These are phyloP conservation scores for Diaporthe vexans DNA, from an alignment of 2,329 filamentous ascomycete genomes.

Conservation along the genomic window DNA sequence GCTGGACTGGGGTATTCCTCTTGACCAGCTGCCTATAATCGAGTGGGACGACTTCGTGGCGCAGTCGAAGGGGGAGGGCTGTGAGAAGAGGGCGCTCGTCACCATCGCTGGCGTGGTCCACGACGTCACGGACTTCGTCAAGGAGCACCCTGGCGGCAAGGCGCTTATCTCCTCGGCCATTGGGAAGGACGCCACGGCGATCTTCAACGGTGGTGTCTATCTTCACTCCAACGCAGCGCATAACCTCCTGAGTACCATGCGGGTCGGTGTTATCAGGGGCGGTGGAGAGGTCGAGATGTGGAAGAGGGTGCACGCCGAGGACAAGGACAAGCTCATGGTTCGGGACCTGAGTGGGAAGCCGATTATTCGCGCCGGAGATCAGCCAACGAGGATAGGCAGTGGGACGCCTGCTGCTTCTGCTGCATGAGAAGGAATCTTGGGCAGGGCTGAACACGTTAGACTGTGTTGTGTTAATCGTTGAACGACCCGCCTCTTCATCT, in stretches of 20 bases:
- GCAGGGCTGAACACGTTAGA: background rate
- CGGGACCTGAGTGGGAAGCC: conserved; percentile 85
- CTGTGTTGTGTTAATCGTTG: background rate
- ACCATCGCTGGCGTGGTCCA: conserved; percentile 88
- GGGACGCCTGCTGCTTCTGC: background rate
- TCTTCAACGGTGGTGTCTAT: conserved; percentile 94
- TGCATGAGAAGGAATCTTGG: background rate
- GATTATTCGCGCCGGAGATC: conserved; percentile 87
- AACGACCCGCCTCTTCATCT: too few species aligned
- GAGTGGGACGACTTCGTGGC: conserved; percentile 89
- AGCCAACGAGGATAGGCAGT: conserved; percentile 80
- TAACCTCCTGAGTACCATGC: conserved; percentile 90
- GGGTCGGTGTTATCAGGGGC: conserved; percentile 87
- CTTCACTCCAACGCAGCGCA: conserved; percentile 91
- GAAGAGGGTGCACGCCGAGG: conserved; percentile 88
- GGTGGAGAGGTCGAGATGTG: conserved; percentile 93
- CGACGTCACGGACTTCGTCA: conserved; percentile 87
- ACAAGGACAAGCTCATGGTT: conserved; percentile 84
- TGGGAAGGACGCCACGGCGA: conserved; percentile 89
- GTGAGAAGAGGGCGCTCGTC: conserved; percentile 72
- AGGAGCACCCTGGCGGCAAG: conserved; percentile 89
- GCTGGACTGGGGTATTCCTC: conserved; percentile 88
- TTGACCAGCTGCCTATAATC: conserved; percentile 88
- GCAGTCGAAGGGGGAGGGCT: conserved; percentile 70
- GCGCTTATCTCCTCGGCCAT: conserved; percentile 86